These are phyloP conservation scores for Gaillardinia entomophila DNA, from an alignment of 805 yeast species.

Conservation along the genomic window DNA sequence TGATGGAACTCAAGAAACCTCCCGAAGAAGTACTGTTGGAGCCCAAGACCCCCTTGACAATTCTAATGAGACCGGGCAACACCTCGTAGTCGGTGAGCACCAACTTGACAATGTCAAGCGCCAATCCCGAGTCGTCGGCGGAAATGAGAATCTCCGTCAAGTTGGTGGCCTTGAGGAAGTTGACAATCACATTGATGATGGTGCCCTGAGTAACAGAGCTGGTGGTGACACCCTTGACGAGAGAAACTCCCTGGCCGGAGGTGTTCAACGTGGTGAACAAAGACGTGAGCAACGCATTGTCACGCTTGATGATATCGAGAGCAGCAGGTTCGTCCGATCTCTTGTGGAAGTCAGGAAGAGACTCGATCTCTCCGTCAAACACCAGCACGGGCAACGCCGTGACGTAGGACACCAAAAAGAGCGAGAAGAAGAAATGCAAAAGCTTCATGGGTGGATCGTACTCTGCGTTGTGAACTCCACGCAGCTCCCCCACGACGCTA, in stretches of 20 bases:
- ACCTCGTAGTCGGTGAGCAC: constrained; percentile 13
- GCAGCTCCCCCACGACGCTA: no score
- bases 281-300: constrained; percentile 14
- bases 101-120: constrained; percentile 18
- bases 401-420: constrained; percentile 1
- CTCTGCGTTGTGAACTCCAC: no score
- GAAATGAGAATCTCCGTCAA: constrained; percentile 15
- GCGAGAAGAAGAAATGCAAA: neutral
- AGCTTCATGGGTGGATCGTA: neutral
- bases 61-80: constrained; percentile 10
- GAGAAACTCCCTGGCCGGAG: constrained; percentile 14
- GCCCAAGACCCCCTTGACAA: constrained; percentile 8
- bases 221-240: constrained; percentile 15
- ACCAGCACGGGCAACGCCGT: constrained; percentile 1
- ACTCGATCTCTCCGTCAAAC: neutral
- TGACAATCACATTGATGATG: constrained; percentile 16
- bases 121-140: constrained; percentile 20
- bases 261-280: constrained; percentile 16
- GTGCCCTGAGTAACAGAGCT: constrained; percentile 19
- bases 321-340: neutral
- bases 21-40: neutral
- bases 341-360: neutral
- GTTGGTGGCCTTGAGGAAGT: constrained; percentile 15
- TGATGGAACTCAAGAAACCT: neutral
- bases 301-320: constrained; percentile 6